A percentile compares a stretch with the other conserved stretches of the same genome.
Conservation (phyloP, 1,284 basidiomycete species). For the Coriolopsis trogii region DNA sequence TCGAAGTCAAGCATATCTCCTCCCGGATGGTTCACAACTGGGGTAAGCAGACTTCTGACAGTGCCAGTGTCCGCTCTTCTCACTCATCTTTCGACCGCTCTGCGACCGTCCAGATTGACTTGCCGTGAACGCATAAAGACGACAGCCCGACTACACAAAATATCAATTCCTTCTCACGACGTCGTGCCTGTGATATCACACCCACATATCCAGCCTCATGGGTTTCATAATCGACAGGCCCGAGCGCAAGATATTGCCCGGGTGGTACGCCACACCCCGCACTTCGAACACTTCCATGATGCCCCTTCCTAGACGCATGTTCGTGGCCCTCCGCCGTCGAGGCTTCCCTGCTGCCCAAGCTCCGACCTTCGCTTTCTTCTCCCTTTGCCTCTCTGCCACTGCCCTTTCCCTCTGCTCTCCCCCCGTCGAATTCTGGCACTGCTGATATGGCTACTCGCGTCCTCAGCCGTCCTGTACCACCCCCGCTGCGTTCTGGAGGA, state of each 20-base stretch:
- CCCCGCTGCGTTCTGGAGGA: background rate
- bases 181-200: background rate
- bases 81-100: slow-evolving; percentile 2
- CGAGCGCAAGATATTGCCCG: background rate
- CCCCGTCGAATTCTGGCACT: background rate
- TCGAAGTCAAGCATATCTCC: too few relatives aligned
- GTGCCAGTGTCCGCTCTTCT: background rate
- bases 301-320: slow-evolving; percentile 12
- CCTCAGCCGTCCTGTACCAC: background rate
- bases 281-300: slow-evolving; percentile 9
- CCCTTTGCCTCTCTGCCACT: slow-evolving; percentile 1
- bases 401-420: background rate
- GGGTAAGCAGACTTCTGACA: background rate
- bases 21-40: too few relatives aligned
- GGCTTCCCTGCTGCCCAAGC: slow-evolving; percentile 9
- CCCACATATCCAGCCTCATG: background rate
- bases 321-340: slow-evolving; percentile 1
- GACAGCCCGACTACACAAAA: background rate
- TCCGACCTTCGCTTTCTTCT: slow-evolving; percentile 4
- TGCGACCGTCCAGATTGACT: background rate
- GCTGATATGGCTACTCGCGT: slow-evolving; percentile 9
- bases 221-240: background rate
- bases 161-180: background rate
- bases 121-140: too few relatives aligned
- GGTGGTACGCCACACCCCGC: too few relatives aligned